A percentile compares a stretch with the other conserved stretches of the same genome.
phyloP scores from a whole-genome alignment of 108 stramenopile species.

The Parmales sp. region DNA sequence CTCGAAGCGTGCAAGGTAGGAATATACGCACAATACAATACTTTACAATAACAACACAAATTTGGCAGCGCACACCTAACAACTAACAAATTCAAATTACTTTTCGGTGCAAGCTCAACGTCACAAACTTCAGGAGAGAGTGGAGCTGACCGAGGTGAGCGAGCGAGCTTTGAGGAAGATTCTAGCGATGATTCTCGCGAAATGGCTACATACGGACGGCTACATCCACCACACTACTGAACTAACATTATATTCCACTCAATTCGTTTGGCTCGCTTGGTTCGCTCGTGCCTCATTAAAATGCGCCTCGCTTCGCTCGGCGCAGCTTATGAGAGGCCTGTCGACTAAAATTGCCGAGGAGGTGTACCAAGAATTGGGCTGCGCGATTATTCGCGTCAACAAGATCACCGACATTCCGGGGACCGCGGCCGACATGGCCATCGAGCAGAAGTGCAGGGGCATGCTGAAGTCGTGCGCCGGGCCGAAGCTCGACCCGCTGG shows the following conservation, averaged over 20 bases:
- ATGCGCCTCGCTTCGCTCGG: neutral
- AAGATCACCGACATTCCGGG: slow-evolving; percentile 17
- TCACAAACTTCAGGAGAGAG: slow-evolving; percentile 12
- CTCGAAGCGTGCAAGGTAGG: slow-evolving; percentile 9
- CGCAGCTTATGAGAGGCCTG: neutral
- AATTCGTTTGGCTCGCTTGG: too few species aligned
- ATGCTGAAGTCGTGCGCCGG: slow-evolving; percentile 17
- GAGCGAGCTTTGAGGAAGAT: neutral
- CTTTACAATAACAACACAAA: too few species aligned
- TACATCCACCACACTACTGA: neutral
- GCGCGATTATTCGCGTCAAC: slow-evolving; percentile 15
- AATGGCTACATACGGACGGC: neutral
- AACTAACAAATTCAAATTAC: too few species aligned
- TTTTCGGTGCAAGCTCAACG: too few species aligned
- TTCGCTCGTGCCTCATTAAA: too few species aligned
- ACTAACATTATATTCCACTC: neutral
- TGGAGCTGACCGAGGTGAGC: neutral
- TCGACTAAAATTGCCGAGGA: slow-evolving; percentile 2
- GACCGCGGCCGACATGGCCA: slow-evolving; percentile 21
- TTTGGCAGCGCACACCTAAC: too few species aligned
- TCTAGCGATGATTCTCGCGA: slow-evolving; percentile 8
- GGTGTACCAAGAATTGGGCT: slow-evolving; percentile 11
- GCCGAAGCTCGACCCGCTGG: slow-evolving; percentile 30
- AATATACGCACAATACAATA: too few species aligned
- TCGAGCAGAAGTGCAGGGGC: slow-evolving; percentile 18